These are phyloP conservation scores for Eucalyptus pauciflora DNA, from an alignment of 345 rosid species.

Conservation along the genomic window DNA sequence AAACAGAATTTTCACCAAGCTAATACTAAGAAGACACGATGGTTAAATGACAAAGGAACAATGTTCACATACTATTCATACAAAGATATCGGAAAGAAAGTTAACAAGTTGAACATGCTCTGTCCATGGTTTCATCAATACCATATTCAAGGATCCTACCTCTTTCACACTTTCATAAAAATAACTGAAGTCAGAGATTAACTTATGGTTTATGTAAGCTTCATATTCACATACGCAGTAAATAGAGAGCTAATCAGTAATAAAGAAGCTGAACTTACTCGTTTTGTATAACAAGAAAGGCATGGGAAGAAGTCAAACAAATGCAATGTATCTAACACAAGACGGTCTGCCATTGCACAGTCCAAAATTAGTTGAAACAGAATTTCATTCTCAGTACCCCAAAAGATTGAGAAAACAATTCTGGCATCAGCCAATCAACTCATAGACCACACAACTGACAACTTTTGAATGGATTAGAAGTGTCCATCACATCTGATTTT, in stretches of 20 bases:
- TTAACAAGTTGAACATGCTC: neutral
- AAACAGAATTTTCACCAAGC: neutral
- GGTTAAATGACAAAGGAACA: neutral
- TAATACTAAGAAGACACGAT: neutral
- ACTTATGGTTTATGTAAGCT: neutral
- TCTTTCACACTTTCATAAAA: neutral
- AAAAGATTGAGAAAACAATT: neutral
- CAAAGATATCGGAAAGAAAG: neutral
- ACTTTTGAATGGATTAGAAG: neutral
- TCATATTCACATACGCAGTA: neutral
- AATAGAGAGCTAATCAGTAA: neutral
- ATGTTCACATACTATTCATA: neutral
- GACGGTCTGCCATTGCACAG: neutral
- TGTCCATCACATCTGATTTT: neutral
- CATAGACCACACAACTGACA: neutral
- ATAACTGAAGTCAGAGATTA: neutral
- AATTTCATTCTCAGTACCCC: neutral
- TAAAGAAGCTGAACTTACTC: neutral
- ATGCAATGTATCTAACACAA: neutral
- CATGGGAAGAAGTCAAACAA: neutral
- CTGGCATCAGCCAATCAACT: neutral
- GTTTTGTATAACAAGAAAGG: neutral
- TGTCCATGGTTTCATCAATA: neutral
- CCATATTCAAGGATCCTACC: neutral
- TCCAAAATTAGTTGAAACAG: neutral